phyloP scores from a whole-genome alignment of 2,329 filamentous ascomycete genomes.

The Phoma sp. region DNA sequence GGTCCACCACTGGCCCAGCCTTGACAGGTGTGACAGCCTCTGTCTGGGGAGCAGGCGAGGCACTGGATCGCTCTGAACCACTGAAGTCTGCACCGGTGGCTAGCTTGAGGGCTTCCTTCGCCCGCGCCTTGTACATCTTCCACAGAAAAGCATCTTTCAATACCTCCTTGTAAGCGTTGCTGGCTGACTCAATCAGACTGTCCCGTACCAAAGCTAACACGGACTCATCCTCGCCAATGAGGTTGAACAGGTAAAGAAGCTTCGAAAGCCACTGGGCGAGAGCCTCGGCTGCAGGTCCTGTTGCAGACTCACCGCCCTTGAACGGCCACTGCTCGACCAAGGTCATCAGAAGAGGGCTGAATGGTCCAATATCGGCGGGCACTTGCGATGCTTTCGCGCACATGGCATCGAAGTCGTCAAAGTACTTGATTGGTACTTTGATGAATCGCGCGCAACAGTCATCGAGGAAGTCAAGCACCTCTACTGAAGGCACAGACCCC shows the following conservation, averaged over 20 bases:
- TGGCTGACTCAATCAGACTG: constrained; percentile 36
- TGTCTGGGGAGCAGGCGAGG: constrained; percentile 31
- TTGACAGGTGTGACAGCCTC: constrained; percentile 22
- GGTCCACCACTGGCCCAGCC: constrained; percentile 23
- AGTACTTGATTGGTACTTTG: constrained; percentile 80
- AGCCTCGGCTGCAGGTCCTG: constrained; percentile 33
- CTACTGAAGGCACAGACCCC: constrained; percentile 28
- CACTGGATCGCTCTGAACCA: constrained; percentile 42
- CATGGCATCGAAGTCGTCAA: constrained; percentile 69
- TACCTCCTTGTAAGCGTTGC: constrained; percentile 36
- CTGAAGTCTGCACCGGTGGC: constrained; percentile 46
- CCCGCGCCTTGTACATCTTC: constrained; percentile 48
- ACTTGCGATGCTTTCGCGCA: constrained; percentile 33
- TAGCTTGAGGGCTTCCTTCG: constrained; percentile 42
- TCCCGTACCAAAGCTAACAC: constrained; percentile 38
- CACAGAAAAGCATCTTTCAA: constrained; percentile 45
- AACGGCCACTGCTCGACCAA: constrained; percentile 82
- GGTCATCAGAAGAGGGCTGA: constrained; percentile 72
- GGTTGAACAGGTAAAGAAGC: constrained; percentile 43
- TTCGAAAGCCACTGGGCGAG: constrained; percentile 47
- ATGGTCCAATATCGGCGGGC: constrained; percentile 31
- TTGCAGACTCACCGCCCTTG: constrained; percentile 40
- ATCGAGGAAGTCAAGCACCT: constrained; percentile 76
- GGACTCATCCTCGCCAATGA: constrained; percentile 45
- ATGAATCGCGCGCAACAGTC: constrained; percentile 80